Percentiles rank a stretch among this genome's conserved stretches.
These are phyloP conservation scores for Fraxinus dipetala DNA, from an alignment of 305 asterid species.

Conservation along the genomic window DNA sequence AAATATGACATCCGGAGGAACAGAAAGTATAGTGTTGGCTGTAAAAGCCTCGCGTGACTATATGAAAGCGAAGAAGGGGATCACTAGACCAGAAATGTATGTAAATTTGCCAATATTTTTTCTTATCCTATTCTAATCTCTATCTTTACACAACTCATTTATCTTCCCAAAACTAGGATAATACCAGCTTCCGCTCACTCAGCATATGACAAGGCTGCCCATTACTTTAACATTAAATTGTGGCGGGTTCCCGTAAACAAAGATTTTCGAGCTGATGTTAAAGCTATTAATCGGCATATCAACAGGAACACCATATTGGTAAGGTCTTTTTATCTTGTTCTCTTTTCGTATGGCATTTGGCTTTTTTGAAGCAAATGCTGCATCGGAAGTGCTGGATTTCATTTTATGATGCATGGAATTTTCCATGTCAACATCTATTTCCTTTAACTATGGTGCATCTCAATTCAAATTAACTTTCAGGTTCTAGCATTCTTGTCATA, in stretches of 20 bases:
- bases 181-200: slow-evolving; percentile 98
- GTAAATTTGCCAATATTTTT: slow-evolving; percentile 24
- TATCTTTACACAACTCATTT: slow-evolving; percentile 24
- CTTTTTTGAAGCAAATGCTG: neutral
- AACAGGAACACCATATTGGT: slow-evolving; percentile 89
- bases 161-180: slow-evolving; percentile 57
- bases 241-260: slow-evolving; percentile 87
- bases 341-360: neutral
- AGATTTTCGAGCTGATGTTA: slow-evolving; percentile 82
- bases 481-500: slow-evolving; percentile 8
- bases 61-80: slow-evolving; percentile 81
- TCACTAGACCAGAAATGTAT: slow-evolving; percentile 87
- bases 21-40: slow-evolving; percentile 93
- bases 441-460: slow-evolving; percentile 11
- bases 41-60: slow-evolving; percentile 90
- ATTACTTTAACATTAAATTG: slow-evolving; percentile 87
- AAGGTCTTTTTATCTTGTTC: slow-evolving; percentile 21
- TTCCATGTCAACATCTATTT: neutral
- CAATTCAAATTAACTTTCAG: slow-evolving; percentile 12
- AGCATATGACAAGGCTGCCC: slow-evolving; percentile 98
- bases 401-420: neutral
- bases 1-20: slow-evolving; percentile 99
- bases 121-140: slow-evolving; percentile 19
- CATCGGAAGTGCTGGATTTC: neutral
- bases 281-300: slow-evolving; percentile 61